These are phyloP conservation scores for Penicillium lividum DNA, from an alignment of 495 filamentous ascomycete genomes.

Conservation along the genomic window DNA sequence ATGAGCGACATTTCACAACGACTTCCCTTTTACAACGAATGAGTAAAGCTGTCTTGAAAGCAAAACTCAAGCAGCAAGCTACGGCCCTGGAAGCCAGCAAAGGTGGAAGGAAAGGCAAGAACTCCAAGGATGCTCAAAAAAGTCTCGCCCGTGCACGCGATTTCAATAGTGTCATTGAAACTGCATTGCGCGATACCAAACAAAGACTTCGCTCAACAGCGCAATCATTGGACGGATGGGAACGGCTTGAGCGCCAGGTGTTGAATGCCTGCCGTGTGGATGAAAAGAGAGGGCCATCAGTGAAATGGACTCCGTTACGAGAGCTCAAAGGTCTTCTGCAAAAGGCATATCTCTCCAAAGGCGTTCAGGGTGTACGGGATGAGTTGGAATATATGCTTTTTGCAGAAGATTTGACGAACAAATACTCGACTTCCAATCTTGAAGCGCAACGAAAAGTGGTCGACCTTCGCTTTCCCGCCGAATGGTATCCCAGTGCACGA, in stretches of 20 bases:
- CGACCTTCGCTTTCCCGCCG: slow-evolving; percentile 80
- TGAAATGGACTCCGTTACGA: slow-evolving; percentile 23
- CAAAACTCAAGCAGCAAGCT: slow-evolving; percentile 4
- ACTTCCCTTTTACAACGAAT: slow-evolving; percentile 30
- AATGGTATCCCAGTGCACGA: slow-evolving; percentile 88
- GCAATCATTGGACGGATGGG: slow-evolving; percentile 26
- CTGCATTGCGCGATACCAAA: slow-evolving; percentile 30
- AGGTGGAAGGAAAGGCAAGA: slow-evolving; percentile 6
- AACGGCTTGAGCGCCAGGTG: slow-evolving; percentile 39
- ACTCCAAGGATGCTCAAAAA: slow-evolving; percentile 11
- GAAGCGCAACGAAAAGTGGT: slow-evolving; percentile 64
- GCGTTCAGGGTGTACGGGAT: slow-evolving; percentile 46
- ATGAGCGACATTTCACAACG: slow-evolving; percentile 36
- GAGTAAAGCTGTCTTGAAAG: slow-evolving; percentile 18
- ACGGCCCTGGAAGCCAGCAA: background rate
- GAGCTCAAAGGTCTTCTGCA: slow-evolving; percentile 45
- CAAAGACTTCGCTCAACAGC: slow-evolving; percentile 15
- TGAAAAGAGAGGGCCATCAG: slow-evolving; percentile 8
- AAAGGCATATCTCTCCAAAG: slow-evolving; percentile 54
- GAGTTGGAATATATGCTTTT: slow-evolving; percentile 64
- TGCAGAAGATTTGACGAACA: slow-evolving; percentile 45
- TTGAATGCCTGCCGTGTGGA: slow-evolving; percentile 36
- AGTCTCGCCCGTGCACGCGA: slow-evolving; percentile 23
- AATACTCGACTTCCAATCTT: slow-evolving; percentile 50
- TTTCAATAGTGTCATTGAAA: slow-evolving; percentile 32